A percentile compares a stretch with the other conserved stretches of the same genome.
These are phyloP conservation scores for Excoecaria agallocha DNA, from an alignment of 345 rosid genomes.

Conservation along the genomic window DNA sequence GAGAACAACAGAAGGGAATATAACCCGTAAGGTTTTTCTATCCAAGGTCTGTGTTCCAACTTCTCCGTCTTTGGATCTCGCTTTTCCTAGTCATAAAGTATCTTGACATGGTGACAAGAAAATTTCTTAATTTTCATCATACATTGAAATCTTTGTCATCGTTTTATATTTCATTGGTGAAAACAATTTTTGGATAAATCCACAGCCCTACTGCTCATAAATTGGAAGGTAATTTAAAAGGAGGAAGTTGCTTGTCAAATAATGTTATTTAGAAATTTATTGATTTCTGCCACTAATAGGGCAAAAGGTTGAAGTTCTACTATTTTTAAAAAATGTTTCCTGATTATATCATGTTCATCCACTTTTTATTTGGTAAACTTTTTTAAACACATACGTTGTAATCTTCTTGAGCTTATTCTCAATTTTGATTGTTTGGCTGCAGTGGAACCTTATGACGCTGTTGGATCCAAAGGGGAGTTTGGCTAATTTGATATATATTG, in stretches of 20 bases:
- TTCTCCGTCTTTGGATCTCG: neutral
- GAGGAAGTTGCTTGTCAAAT: neutral
- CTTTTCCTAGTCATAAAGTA: neutral
- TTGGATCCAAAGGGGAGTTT: slow-evolving; percentile 58
- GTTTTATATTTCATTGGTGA: neutral
- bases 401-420: slow-evolving; percentile 17
- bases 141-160: neutral
- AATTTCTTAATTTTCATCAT: neutral
- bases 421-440: slow-evolving; percentile 34
- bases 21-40: slow-evolving; percentile 63
- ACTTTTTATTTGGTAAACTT: slow-evolving; percentile 17
- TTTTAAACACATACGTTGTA: slow-evolving; percentile 14
- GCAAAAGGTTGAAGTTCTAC: neutral
- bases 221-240: slow-evolving; percentile 3
- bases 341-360: slow-evolving; percentile 2
- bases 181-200: neutral
- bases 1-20: slow-evolving; percentile 56
- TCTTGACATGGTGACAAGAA: neutral
- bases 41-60: slow-evolving; percentile 53
- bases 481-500: slow-evolving; percentile 68
- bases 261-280: neutral
- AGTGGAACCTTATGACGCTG: slow-evolving; percentile 81
- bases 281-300: neutral
- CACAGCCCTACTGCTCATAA: neutral
- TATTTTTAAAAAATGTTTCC: neutral